These are phyloP conservation scores for Septoria petroselini DNA, from an alignment of 2,329 filamentous ascomycete genomes.

Conservation along the genomic window DNA sequence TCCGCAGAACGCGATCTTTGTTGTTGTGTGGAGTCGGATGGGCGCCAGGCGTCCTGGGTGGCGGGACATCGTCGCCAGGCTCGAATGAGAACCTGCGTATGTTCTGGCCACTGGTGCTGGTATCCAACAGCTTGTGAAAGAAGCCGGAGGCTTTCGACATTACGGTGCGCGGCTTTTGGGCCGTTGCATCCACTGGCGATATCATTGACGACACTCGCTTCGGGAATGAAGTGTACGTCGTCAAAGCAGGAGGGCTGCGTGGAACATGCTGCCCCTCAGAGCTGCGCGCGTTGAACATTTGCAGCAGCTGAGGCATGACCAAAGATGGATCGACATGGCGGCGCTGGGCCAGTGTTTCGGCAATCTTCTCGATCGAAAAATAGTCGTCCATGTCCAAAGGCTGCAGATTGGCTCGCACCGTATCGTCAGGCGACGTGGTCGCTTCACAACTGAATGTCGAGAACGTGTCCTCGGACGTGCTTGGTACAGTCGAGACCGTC, in stretches of 20 bases:
- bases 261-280: neutral
- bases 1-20: conserved; percentile 25
- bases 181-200: conserved; percentile 2
- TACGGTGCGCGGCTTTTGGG: conserved; percentile 24
- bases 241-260: conserved; percentile 8
- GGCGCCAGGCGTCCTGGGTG: conserved; percentile 1
- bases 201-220: conserved; percentile 10
- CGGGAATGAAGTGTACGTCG: neutral
- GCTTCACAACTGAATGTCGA: conserved; percentile 39
- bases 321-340: conserved; percentile 36
- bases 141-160: conserved; percentile 35
- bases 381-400: conserved; percentile 20
- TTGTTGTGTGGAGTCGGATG: neutral
- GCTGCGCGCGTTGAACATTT: conserved; percentile 29
- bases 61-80: conserved; percentile 41
- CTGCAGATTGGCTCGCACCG: conserved; percentile 4
- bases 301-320: conserved; percentile 38
- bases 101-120: conserved; percentile 2
- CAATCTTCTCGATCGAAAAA: conserved; percentile 38
- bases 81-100: conserved; percentile 45
- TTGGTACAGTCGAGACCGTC: conserved; percentile 20
- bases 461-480: conserved; percentile 31
- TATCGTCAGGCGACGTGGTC: conserved; percentile 37
- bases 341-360: conserved; percentile 36
- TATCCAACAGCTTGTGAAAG: conserved; percentile 32